Conservation (phyloP, 495 filamentous ascomycete species). For the Alectoria sarmentosa region DNA sequence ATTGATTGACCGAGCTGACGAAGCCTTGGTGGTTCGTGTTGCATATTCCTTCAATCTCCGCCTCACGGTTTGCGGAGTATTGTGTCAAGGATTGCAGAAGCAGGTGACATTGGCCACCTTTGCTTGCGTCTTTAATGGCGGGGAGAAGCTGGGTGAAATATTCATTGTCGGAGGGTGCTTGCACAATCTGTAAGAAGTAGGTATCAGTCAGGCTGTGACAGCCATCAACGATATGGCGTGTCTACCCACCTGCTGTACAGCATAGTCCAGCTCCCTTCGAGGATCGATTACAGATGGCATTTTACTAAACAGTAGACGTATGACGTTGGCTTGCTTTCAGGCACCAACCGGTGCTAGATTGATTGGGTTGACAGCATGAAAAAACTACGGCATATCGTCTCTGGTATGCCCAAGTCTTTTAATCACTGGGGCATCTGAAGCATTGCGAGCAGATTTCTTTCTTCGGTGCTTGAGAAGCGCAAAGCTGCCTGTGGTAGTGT, state of each 20-base stretch:
- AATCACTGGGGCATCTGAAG: background rate
- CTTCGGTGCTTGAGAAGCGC: background rate
- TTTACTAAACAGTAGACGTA: background rate
- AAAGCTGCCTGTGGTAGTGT: no score
- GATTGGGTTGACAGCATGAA: background rate
- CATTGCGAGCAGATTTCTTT: background rate
- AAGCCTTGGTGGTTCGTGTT: constrained; percentile 96
- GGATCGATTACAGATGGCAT: constrained; percentile 20
- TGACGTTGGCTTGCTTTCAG: background rate
- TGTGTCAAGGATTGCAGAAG: constrained; percentile 71
- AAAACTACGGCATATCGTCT: background rate
- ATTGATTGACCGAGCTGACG: constrained; percentile 82
- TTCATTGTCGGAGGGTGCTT: constrained; percentile 83
- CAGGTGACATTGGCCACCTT: constrained; percentile 61
- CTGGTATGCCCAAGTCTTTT: background rate
- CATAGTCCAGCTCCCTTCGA: constrained; percentile 19
- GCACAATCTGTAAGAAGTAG: constrained; percentile 60
- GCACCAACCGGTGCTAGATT: background rate
- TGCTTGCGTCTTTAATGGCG: constrained; percentile 80
- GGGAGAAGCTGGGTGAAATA: constrained; percentile 94
- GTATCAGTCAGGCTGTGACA: background rate
- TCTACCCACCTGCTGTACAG: constrained; percentile 23
- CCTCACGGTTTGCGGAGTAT: constrained; percentile 78
- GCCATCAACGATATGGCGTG: no score
- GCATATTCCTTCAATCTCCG: constrained; percentile 90